A percentile compares a stretch with the other conserved stretches of the same genome.
phyloP scores from a whole-genome alignment of 805 yeast species.

The Candida oleophila region DNA sequence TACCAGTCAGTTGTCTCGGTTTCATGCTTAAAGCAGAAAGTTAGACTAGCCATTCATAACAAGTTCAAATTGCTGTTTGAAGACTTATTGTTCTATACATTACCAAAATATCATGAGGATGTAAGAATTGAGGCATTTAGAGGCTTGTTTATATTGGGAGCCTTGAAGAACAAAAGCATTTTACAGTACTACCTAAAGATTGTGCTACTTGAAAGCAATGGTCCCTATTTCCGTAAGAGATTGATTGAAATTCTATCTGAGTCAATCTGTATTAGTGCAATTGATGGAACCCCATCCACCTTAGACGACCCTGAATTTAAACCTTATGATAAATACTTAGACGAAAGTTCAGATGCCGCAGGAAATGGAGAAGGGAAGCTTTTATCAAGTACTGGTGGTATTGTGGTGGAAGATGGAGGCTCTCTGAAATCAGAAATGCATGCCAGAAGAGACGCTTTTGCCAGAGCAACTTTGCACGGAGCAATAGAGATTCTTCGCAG shows the following conservation, averaged over 20 bases:
- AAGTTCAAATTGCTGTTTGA: constrained; percentile 50
- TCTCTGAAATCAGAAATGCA: constrained; percentile 38
- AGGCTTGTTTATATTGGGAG: constrained; percentile 73
- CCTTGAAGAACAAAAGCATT: constrained; percentile 62
- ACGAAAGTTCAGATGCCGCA: constrained; percentile 16
- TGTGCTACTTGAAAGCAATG: constrained; percentile 50
- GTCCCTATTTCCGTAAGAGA: constrained; percentile 50
- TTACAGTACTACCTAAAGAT: constrained; percentile 61
- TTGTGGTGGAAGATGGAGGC: constrained; percentile 55
- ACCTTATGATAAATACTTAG: constrained; percentile 27
- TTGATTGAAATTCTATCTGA: constrained; percentile 47
- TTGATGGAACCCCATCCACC: constrained; percentile 56
- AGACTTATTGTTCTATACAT: constrained; percentile 55
- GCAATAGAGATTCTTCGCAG: constrained; percentile 63
- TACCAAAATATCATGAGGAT: constrained; percentile 43
- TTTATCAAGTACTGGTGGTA: constrained; percentile 26
- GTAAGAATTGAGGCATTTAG: constrained; percentile 68
- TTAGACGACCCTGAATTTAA: constrained; percentile 67
- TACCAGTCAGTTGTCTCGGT: constrained; percentile 55
- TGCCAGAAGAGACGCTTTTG: constrained; percentile 60
- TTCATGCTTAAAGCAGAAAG: constrained; percentile 58
- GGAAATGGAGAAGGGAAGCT: not conserved
- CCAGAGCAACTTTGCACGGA: constrained; percentile 64
- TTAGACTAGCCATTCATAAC: constrained; percentile 57
- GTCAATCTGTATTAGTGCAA: constrained; percentile 65